Percentiles rank a stretch among this genome's conserved stretches.
phyloP scores from a whole-genome alignment of 2,329 filamentous ascomycete genomes.

The Tolypocladium inflatum region DNA sequence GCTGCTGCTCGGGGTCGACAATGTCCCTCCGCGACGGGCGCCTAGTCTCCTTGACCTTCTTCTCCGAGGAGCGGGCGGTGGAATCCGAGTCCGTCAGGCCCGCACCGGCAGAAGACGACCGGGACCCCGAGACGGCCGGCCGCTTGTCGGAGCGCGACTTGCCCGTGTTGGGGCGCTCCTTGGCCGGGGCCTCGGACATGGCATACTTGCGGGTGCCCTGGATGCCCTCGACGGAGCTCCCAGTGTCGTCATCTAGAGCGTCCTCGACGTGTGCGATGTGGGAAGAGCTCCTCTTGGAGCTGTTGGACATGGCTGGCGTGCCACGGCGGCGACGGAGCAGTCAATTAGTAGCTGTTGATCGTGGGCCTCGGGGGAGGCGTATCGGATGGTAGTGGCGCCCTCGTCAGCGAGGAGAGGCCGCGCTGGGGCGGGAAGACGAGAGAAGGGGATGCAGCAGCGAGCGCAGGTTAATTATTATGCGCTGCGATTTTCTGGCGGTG shows the following conservation, averaged over 20 bases:
- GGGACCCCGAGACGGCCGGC: conserved; percentile 21
- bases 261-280: conserved; percentile 40
- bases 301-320: conserved; percentile 30
- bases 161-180: conserved; percentile 42
- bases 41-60: conserved; percentile 15
- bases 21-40: conserved; percentile 11
- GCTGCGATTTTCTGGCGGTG: not conserved
- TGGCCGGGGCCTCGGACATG: conserved; percentile 33
- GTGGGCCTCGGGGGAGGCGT: not conserved
- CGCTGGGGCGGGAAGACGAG: conserved; percentile 16
- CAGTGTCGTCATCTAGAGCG: conserved; percentile 38
- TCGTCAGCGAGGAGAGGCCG: conserved; percentile 12
- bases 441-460: not conserved
- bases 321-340: not conserved
- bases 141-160: conserved; percentile 33
- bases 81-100: conserved; percentile 33
- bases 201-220: conserved; percentile 35
- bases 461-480: not conserved
- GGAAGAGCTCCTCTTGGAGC: conserved; percentile 17
- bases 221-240: conserved; percentile 29
- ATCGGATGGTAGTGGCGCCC: not conserved
- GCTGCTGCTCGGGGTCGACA: conserved; percentile 9
- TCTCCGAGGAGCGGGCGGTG: conserved; percentile 26
- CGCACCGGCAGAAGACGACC: conserved; percentile 24
- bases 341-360: not conserved